A percentile compares a stretch with the other conserved stretches of the same genome.
These are phyloP conservation scores for Podospora pseudopauciseta DNA, from an alignment of 495 filamentous ascomycete genomes.

Conservation along the genomic window DNA sequence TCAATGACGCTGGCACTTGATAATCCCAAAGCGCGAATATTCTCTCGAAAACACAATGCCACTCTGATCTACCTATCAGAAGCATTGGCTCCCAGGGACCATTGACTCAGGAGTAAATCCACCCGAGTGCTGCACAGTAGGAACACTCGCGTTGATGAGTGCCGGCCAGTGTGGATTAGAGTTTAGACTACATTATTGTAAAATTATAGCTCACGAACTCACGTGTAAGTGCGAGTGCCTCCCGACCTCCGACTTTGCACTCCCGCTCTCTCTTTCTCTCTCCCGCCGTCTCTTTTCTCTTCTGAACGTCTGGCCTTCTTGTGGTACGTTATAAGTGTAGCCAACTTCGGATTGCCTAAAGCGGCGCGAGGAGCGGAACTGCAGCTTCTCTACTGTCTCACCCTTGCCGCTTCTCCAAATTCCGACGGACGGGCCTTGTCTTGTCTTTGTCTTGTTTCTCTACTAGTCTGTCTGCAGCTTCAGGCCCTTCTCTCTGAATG, in stretches of 20 bases:
- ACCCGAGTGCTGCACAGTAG: background rate
- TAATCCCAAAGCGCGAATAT: background rate
- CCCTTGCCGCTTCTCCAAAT: constrained; percentile 9
- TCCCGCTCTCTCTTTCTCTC: no score
- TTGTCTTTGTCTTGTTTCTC: no score
- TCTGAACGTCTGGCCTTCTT: background rate
- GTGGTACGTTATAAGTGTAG: background rate
- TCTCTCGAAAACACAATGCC: background rate
- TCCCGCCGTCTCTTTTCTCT: background rate
- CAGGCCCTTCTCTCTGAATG: constrained; percentile 7
- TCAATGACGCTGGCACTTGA: background rate
- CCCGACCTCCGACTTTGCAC: background rate
- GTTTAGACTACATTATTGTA: background rate
- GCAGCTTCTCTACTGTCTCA: background rate
- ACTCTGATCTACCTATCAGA: background rate
- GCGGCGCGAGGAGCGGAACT: constrained; percentile 3
- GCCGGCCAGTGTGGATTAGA: background rate
- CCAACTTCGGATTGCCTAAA: constrained; percentile 8
- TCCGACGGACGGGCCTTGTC: background rate
- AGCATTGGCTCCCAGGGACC: background rate
- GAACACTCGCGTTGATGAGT: background rate
- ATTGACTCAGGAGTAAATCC: background rate
- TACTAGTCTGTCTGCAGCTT: no score
- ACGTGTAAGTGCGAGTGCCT: background rate
- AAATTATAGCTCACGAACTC: background rate